Evolutionary conservation across 2,329 filamentous ascomycete genomes (phyloP).

Genomic region (Onygenales sp.): DNA sequence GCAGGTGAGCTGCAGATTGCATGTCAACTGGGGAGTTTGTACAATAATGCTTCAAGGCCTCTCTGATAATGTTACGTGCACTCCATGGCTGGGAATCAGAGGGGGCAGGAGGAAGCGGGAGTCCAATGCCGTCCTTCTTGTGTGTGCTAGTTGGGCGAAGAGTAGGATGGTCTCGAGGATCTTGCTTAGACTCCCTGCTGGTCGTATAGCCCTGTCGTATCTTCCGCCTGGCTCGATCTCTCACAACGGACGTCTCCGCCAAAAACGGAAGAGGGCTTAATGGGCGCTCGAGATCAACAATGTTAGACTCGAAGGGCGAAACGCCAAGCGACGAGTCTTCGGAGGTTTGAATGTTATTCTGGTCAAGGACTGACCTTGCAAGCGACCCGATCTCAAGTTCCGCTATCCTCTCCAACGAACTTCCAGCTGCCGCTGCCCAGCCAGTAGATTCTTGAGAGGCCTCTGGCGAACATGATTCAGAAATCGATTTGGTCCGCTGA

Average conservation of each 20-base stretch:
- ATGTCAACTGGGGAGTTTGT: constrained; percentile 29
- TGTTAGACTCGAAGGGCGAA: constrained; percentile 14
- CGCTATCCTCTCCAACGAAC: constrained; percentile 8
- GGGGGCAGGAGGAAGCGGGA: constrained; percentile 22
- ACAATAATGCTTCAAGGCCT: constrained; percentile 31
- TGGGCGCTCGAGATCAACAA: constrained; percentile 36
- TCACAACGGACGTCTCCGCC: constrained; percentile 20
- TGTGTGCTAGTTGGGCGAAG: background rate
- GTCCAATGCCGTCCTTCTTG: background rate
- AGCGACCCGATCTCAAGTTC: constrained; percentile 12
- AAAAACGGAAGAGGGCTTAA: constrained; percentile 27
- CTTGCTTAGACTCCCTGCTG: background rate
- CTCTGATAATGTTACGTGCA: constrained; percentile 27
- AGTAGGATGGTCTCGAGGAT: constrained; percentile 1
- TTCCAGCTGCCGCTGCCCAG: constrained; percentile 15
- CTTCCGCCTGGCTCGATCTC: background rate
- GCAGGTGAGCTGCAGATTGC: constrained; percentile 32
- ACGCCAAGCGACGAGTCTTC: constrained; percentile 19
- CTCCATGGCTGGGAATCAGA: constrained; percentile 30
- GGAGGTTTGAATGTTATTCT: constrained; percentile 14
- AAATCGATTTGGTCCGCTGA: constrained; percentile 42
- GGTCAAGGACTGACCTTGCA: constrained; percentile 5
- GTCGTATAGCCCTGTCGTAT: background rate
- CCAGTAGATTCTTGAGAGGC: constrained; percentile 13
- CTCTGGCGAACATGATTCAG: constrained; percentile 38